Evolutionary conservation across 176 grass and related monocot genomes (phyloP), one percentile per base, ranked within the genome.

Genomic region (Bothriochloa decipiens): DNA sequence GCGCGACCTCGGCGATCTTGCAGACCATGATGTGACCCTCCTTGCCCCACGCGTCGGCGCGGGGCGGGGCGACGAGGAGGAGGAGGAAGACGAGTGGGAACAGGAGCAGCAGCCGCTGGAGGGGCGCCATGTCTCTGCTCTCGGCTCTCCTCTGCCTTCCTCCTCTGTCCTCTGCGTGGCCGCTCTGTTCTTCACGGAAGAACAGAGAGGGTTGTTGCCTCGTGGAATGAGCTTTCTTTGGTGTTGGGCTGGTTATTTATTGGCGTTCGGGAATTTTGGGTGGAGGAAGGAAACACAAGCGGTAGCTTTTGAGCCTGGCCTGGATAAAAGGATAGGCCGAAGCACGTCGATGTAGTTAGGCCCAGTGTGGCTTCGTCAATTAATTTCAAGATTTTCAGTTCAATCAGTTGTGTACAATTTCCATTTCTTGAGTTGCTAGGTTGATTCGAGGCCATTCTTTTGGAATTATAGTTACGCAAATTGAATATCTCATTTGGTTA

Each of bases 11-110:
- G 23, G 96, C 91, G 43, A 98, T 92, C 73, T 95, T 92, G 93
- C 96, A 95, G 77, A 90, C 83, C 89, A 98, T 95, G 91, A 88
- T 93, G 77, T 98, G 96, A 26, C 96, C 93, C 81, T 98, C 85
- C 85, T 98, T 98, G 62, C 96, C 96, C 96, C 93, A 98, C 0
- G 87, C 93, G 72, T 87, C 70, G 11, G 86, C 43, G 37, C 22
- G 78, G 29, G 84, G 85, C 33, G 67, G 75, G 62, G 67, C n/a
- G 79, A 78, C 35, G 87, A 13, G 6, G 83, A 12, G 8, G 83
- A 86, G 17, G 40, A 98, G 57, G 28, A 90, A 4, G 43, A 33
- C 82, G 33, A 35, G 70, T 13, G 65, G 64, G 76, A 86, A 66
- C 16, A 85, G 39, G 65, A 84, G 71, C 23, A 72, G 32, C 17